Base-by-base conservation (phyloP, 345 rosid genomes). In the Microcos paniculata region DNA sequence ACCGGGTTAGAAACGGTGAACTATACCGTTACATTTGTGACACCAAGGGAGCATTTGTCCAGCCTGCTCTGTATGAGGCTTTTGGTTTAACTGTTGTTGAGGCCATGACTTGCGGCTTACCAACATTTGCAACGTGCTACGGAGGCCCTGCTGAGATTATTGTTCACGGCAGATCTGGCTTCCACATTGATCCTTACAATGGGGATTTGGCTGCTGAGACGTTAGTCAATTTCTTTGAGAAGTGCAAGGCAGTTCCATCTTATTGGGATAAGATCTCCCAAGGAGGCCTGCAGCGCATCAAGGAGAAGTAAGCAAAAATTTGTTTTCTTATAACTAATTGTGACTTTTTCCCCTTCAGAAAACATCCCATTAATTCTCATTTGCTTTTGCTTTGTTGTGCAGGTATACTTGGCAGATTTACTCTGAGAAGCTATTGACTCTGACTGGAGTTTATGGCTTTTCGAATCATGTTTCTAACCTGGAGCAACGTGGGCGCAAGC, bases 101-200 rank as follows among this genome's bases (percentile, higher is more conserved):
- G 89, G 92, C 97, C 52, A 94, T 92, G 97, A 86, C 93, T 23
- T 89, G 97, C 76, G 97, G 98, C 0, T 76, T 94, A 81, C 97
- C 94, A 12, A 94, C 97, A 14, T 90, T 92, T 5, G 93, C 96
- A 1, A 92, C 97, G 8, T 85, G 88, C 77, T 85, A 94, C 11
- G 97, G 97, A 69, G 97, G 98, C 18, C 98, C 98, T 8, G 94
- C 94, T 79, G 94, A 94, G 90, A 94, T 94, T 72, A 94, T 92
- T 24, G 95, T 89, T 6, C 85, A 93, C 6, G 95, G 97, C 1
- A 90, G 89, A 79, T 94, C 97, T 0, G 98, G 98, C 21, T 94
- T 83, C 90, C 87, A 94, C 59, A 91, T 94, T 40, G 97, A 91
- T 71, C 97, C 98, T 6, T 94, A 90, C 85, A 93, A 94, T 7